Evolutionary conservation across 75 land plant species (phyloP).

Genomic region (Pseudotsuga menziesii): DNA sequence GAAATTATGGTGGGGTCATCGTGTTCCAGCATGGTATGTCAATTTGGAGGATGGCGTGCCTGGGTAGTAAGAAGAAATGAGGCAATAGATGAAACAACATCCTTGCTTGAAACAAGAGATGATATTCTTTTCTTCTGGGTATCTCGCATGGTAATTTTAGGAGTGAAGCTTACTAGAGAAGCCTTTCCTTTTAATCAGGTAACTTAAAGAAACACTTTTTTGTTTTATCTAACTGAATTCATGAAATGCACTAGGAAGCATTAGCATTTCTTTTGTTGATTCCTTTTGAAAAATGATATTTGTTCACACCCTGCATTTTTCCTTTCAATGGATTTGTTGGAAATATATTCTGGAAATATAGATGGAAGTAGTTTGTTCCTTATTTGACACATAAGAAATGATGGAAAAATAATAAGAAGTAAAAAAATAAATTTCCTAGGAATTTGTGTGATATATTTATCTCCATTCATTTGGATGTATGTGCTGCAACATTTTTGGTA

Average conservation of each 20-base stretch:
- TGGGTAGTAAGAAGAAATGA: conserved; percentile 86
- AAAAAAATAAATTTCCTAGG: too few relatives aligned
- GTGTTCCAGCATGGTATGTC: conserved; percentile 90
- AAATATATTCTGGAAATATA: too few relatives aligned
- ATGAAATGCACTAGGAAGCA: not conserved
- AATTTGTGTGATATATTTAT: too few relatives aligned
- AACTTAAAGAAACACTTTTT: not conserved
- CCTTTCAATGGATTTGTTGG: too few relatives aligned
- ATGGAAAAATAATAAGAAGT: too few relatives aligned
- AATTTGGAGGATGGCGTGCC: conserved; percentile 74
- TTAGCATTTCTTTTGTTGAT: not conserved
- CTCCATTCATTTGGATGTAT: too few relatives aligned
- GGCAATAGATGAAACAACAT: conserved; percentile 81
- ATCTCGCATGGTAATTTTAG: conserved; percentile 97
- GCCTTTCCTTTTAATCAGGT: conserved; percentile 86
- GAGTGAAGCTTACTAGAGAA: conserved; percentile 73
- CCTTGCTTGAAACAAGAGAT: conserved; percentile 90
- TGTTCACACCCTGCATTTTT: too few relatives aligned
- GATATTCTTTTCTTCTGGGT: conserved; percentile 98
- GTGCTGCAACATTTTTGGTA: too few relatives aligned
- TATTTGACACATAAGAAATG: too few relatives aligned
- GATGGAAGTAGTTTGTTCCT: too few relatives aligned
- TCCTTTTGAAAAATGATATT: too few relatives aligned
- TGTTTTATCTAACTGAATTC: not conserved
- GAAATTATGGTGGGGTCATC: conserved; percentile 98